phyloP scores from a whole-genome alignment of 1,284 basidiomycete genomes.

The Apiotrichum mycotoxinovorans region DNA sequence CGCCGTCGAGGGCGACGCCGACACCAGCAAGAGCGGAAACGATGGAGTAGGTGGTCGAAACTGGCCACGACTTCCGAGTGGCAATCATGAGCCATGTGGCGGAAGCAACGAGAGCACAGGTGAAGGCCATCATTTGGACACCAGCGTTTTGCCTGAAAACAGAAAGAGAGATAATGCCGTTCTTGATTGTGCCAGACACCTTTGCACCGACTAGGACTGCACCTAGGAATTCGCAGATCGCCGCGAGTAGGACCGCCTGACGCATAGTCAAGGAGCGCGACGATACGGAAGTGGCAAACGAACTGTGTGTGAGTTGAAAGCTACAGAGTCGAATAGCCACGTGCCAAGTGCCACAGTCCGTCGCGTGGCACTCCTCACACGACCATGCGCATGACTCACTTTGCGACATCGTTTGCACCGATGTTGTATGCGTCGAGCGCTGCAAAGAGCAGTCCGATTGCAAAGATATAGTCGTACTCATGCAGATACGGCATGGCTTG shows the following conservation, averaged over 20 bases:
- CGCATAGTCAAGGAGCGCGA: slow-evolving; percentile 52
- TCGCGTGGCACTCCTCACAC: not conserved
- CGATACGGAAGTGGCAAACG: slow-evolving; percentile 53
- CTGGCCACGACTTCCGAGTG: slow-evolving; percentile 50
- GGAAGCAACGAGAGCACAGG: slow-evolving; percentile 48
- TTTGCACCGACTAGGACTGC: slow-evolving; percentile 52
- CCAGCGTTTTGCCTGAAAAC: slow-evolving; percentile 51
- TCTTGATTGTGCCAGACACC: slow-evolving; percentile 53
- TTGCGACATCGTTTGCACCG: slow-evolving; percentile 50
- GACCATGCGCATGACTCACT: slow-evolving; percentile 13
- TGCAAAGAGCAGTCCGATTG: slow-evolving; percentile 50
- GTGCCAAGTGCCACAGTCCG: not conserved
- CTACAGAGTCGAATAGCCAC: no score
- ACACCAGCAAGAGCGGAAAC: slow-evolving; percentile 53
- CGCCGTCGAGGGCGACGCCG: slow-evolving; percentile 52
- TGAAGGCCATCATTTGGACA: slow-evolving; percentile 53
- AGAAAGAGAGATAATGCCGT: slow-evolving; percentile 48
- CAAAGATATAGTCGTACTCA: slow-evolving; percentile 53
- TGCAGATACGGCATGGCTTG: slow-evolving; percentile 55
- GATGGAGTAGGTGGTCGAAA: slow-evolving; percentile 53
- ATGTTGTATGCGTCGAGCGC: slow-evolving; percentile 54
- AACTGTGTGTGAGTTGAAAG: slow-evolving; percentile 28
- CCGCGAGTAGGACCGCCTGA: slow-evolving; percentile 51
- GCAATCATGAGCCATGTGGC: slow-evolving; percentile 52
- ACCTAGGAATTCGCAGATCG: slow-evolving; percentile 51